A percentile compares a stretch with the other conserved stretches of the same genome.
Evolutionary conservation across 371 early-diverging fungal species (phyloP).

Genomic region (Mucor saturninus): DNA sequence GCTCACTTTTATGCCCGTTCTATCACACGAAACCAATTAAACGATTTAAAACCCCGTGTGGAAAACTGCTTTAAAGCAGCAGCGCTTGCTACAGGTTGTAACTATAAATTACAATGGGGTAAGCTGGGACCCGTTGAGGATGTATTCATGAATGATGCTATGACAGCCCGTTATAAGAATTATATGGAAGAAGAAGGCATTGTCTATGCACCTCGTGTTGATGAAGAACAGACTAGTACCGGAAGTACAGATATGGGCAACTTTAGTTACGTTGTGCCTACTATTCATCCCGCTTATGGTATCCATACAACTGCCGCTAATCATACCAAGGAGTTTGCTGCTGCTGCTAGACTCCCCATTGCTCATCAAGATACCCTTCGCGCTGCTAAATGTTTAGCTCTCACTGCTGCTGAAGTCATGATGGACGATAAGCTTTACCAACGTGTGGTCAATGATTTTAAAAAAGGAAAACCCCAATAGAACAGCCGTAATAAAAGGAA

Average conservation of each 20-base stretch:
- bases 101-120: slow-evolving; percentile 55
- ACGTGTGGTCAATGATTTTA: slow-evolving; percentile 38
- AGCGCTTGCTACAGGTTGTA: slow-evolving; percentile 71
- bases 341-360: slow-evolving; percentile 57
- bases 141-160: slow-evolving; percentile 57
- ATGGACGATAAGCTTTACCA: slow-evolving; percentile 32
- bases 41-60: slow-evolving; percentile 51
- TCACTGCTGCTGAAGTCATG: slow-evolving; percentile 45
- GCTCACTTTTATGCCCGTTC: slow-evolving; percentile 65
- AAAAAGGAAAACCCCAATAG: slow-evolving; percentile 30
- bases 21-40: slow-evolving; percentile 48
- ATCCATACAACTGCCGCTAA: slow-evolving; percentile 29
- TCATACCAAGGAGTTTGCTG: slow-evolving; percentile 58
- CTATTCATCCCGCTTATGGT: slow-evolving; percentile 32
- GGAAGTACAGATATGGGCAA: slow-evolving; percentile 84
- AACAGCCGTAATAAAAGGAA: background rate
- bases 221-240: slow-evolving; percentile 37
- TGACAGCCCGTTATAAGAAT: slow-evolving; percentile 58
- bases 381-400: slow-evolving; percentile 48
- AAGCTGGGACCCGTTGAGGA: slow-evolving; percentile 40
- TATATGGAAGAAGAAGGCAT: slow-evolving; percentile 57
- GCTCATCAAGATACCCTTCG: slow-evolving; percentile 68
- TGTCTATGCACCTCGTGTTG: slow-evolving; percentile 33
- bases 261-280: slow-evolving; percentile 47
- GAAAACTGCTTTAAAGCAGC: slow-evolving; percentile 67